phyloP scores from a whole-genome alignment of 1,139 yeast species.

The Geotrichum aggregatum region DNA sequence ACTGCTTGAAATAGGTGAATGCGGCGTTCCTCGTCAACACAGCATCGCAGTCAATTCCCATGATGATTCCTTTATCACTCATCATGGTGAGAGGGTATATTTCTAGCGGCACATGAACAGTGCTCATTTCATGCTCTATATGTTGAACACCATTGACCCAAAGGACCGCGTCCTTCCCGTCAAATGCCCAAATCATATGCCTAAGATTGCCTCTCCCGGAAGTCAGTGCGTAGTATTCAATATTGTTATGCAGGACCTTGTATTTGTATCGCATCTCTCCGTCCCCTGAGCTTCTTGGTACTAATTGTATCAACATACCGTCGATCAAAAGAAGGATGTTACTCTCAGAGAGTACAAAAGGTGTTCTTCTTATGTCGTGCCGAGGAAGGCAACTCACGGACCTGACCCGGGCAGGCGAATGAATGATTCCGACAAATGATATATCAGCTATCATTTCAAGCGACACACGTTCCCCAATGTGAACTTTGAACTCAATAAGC shows the following conservation, averaged over 20 bases:
- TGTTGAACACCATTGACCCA: constrained; percentile 29
- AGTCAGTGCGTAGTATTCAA: constrained; percentile 32
- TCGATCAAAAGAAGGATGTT: constrained; percentile 36
- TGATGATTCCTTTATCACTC: constrained; percentile 40
- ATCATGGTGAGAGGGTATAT: constrained; percentile 42
- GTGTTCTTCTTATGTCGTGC: constrained; percentile 10
- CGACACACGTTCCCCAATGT: constrained; percentile 22
- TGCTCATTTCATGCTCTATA: constrained; percentile 9
- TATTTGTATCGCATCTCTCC: constrained; percentile 25
- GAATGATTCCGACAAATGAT: constrained; percentile 36
- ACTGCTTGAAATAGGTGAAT: constrained; percentile 37
- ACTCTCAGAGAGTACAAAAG: constrained; percentile 22
- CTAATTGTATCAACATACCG: constrained; percentile 34
- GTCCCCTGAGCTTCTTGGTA: constrained; percentile 22
- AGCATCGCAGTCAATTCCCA: constrained; percentile 41
- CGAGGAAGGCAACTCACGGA: constrained; percentile 29
- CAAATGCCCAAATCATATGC: constrained; percentile 42
- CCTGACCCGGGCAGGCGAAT: constrained; percentile 40
- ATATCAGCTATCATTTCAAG: constrained; percentile 34
- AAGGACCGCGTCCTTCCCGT: constrained; percentile 39
- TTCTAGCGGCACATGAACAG: constrained; percentile 34
- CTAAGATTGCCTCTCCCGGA: constrained; percentile 25
- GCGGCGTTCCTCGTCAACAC: constrained; percentile 36
- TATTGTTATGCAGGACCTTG: constrained; percentile 30
- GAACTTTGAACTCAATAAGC: constrained; percentile 32